Evolutionary conservation across 345 rosid species (phyloP), one percentile per base, ranked within the genome.

Genomic region (Chamaenerion angustifolium): DNA sequence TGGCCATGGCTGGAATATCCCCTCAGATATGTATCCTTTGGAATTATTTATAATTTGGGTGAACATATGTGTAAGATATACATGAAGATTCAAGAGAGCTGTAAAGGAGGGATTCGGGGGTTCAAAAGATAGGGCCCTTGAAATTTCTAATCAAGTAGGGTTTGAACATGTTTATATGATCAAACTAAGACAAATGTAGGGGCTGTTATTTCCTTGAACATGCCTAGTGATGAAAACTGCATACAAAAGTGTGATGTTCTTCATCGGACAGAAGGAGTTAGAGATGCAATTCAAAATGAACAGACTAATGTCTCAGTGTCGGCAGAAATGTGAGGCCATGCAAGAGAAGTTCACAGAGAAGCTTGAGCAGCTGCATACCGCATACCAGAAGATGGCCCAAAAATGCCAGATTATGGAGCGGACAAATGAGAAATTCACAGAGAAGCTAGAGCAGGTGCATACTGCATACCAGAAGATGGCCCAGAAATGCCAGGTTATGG

Each of bases 281-380:
- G 98, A 92, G 76, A 82, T 84, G 96, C 95, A 92, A 61, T 87
- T 54, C 72, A 87, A 78, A 77, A 80, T 82, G 96, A 82, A 76
- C 61, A 80, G 79, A 73, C 60, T 84, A 60, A 80, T 75, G 1
- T 78, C 81, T 42, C 96, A 87, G 63, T 92, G 75, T 51, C 69
- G 85, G 52, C 98, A 92, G 73, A 87, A 92, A 77, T 90, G 85
- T 45, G 96, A 86, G 71, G 57, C 67, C 58, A 78, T 83, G 87
- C 96, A 92, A 65, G 93, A 80, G 69, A 87, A 84, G 69, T 87
- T 73, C 66, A 65, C 78, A 12, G 98, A 92, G 66, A 92, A 92
- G 68, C 64, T 87, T 68, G 95, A 84, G 78, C 96, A 84, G 74
- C 71, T 80, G 46, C 89, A 31, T 8, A 5, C 37, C 5, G 10